phyloP scores from a whole-genome alignment of 2,329 filamentous ascomycete species.

The Fonsecaea monophora region DNA sequence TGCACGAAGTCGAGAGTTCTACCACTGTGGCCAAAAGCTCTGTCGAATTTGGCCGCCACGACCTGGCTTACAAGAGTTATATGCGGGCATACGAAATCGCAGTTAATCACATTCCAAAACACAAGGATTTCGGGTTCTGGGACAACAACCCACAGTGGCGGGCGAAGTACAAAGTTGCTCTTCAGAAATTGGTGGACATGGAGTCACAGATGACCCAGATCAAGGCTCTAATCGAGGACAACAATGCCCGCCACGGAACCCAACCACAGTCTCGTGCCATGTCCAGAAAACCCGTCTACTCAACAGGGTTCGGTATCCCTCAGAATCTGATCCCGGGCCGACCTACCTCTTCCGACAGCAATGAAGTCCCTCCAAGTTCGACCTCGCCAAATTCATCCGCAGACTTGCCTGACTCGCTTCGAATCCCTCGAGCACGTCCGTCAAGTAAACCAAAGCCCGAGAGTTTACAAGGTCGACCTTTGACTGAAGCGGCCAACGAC shows the following conservation, averaged over 20 bases:
- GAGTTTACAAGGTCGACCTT: conserved; percentile 35
- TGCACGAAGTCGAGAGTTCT: conserved; percentile 48
- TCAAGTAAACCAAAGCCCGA: conserved; percentile 37
- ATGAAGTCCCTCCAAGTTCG: conserved; percentile 11
- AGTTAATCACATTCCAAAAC: conserved; percentile 75
- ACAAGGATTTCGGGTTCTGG: conserved; percentile 73
- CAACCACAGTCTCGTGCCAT: conserved; percentile 45
- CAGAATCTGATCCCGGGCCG: conserved; percentile 14
- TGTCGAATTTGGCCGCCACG: conserved; percentile 69
- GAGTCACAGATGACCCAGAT: conserved; percentile 61
- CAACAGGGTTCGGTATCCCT: conserved; percentile 32
- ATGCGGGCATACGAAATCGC: conserved; percentile 81
- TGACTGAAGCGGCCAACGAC: conserved; percentile 35
- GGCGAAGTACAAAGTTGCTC: conserved; percentile 57
- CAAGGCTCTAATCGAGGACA: conserved; percentile 66
- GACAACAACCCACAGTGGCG: conserved; percentile 59
- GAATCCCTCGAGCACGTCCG: conserved; percentile 35
- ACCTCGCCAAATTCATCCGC: conserved; percentile 14
- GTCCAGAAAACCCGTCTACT: conserved; percentile 31
- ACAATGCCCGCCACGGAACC: conserved; percentile 69
- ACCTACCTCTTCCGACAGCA: not conserved
- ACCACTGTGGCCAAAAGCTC: conserved; percentile 44
- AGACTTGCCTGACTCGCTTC: conserved; percentile 34
- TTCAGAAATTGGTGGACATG: conserved; percentile 38
- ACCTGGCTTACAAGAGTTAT: conserved; percentile 82